phyloP scores from a whole-genome alignment of 305 asterid genomes.

The Fraxinus floribunda region DNA sequence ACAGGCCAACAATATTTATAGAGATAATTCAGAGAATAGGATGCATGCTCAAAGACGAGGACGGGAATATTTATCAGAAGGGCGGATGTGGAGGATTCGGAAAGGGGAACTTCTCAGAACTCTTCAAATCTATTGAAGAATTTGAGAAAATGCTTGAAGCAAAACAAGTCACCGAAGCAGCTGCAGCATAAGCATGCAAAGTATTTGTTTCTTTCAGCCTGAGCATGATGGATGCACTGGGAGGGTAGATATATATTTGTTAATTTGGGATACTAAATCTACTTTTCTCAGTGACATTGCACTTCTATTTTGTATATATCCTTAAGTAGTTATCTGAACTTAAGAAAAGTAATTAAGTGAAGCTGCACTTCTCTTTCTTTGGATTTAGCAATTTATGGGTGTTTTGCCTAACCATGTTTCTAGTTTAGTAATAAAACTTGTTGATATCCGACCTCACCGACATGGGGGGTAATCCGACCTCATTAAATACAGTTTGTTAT shows the following conservation, averaged over 20 bases:
- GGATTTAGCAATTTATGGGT: not conserved
- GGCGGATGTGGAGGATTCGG: conserved; percentile 98
- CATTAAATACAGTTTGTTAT: no score
- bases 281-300: not conserved
- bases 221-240: not conserved
- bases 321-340: not conserved
- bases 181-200: conserved; percentile 24
- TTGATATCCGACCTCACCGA: not conserved
- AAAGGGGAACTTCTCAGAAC: conserved; percentile 91
- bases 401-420: not conserved
- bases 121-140: conserved; percentile 85
- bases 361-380: not conserved
- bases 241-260: not conserved
- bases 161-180: conserved; percentile 39
- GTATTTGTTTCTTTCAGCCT: not conserved
- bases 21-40: conserved; percentile 95
- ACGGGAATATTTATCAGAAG: conserved; percentile 71
- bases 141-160: conserved; percentile 88
- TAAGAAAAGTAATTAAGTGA: not conserved
- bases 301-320: not conserved
- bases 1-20: conserved; percentile 87
- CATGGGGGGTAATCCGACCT: no score
- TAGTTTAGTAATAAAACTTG: not conserved
- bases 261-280: not conserved
- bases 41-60: conserved; percentile 76